phyloP scores from a whole-genome alignment of 768 basidiomycete species.

The Termitomyces heimii region DNA sequence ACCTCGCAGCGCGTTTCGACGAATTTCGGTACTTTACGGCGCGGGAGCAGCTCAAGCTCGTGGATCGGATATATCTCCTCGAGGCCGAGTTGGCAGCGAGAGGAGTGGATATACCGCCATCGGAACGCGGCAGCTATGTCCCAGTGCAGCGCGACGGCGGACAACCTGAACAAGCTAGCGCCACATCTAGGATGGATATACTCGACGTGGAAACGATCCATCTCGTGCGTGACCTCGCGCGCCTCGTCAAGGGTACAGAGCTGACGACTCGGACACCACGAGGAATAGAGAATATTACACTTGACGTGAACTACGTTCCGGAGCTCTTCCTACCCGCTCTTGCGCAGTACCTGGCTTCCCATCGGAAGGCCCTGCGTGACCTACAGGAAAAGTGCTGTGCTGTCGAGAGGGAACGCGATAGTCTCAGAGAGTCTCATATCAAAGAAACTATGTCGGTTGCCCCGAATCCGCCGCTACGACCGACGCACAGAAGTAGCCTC shows the following conservation, averaged over 20 bases:
- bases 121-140: no score
- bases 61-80: slow-evolving; percentile 3
- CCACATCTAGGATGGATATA: not conserved
- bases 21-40: not conserved
- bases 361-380: not conserved
- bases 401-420: slow-evolving; percentile 1
- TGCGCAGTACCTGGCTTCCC: slow-evolving; percentile 4
- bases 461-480: not conserved
- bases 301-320: not conserved
- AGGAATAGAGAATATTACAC: not conserved
- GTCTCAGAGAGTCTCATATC: not conserved
- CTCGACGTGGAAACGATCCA: not conserved
- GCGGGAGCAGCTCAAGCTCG: not conserved
- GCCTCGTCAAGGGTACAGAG: not conserved
- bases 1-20: slow-evolving; percentile 5
- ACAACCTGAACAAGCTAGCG: no score
- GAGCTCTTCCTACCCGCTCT: slow-evolving; percentile 3
- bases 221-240: not conserved
- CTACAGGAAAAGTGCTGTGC: not conserved
- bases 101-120: not conserved
- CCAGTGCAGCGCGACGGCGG: not conserved
- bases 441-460: not conserved
- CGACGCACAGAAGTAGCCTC: not conserved
- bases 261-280: not conserved
- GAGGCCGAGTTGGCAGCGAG: slow-evolving; percentile 2